Evolutionary conservation across 2,329 filamentous ascomycete genomes (phyloP).

Genomic region (Arthrobotrys sphaeroides): DNA sequence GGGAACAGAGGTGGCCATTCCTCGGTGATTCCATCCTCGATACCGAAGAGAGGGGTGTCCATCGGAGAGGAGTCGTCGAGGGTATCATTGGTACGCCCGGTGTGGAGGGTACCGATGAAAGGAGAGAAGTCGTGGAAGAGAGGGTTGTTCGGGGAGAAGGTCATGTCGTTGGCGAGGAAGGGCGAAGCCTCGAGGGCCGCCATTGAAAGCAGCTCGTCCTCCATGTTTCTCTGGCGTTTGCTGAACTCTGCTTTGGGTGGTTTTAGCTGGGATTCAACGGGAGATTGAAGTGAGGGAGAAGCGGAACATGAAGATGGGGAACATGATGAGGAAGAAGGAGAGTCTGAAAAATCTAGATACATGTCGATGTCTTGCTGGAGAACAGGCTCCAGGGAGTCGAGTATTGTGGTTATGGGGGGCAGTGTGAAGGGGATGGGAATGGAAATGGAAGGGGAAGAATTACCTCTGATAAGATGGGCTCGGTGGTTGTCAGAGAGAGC

Average conservation of each 20-base stretch:
- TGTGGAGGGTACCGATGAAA: slow-evolving; percentile 51
- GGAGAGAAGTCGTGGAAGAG: slow-evolving; percentile 52
- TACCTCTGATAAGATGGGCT: slow-evolving; percentile 45
- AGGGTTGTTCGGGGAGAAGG: slow-evolving; percentile 47
- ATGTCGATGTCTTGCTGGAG: slow-evolving; percentile 50
- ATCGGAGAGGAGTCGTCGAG: slow-evolving; percentile 47
- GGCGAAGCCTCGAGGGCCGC: slow-evolving; percentile 47
- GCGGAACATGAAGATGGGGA: not conserved
- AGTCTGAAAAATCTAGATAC: slow-evolving; percentile 15
- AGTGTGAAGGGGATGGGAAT: not conserved
- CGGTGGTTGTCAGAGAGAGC: slow-evolving; percentile 43
- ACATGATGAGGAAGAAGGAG: not conserved
- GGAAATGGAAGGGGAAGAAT: not conserved
- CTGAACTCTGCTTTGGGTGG: slow-evolving; percentile 25
- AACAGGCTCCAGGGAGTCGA: slow-evolving; percentile 32
- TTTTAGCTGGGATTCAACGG: slow-evolving; percentile 34
- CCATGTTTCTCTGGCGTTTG: slow-evolving; percentile 48
- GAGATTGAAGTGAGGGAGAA: not conserved
- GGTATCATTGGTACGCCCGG: slow-evolving; percentile 50
- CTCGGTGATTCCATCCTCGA: slow-evolving; percentile 34
- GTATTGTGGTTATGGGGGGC: slow-evolving; percentile 2
- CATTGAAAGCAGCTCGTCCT: slow-evolving; percentile 45
- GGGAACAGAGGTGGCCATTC: slow-evolving; percentile 48
- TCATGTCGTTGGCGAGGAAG: slow-evolving; percentile 51
- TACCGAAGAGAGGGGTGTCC: slow-evolving; percentile 49